A percentile compares a stretch with the other conserved stretches of the same genome.
phyloP scores from a whole-genome alignment of 257 asterid genomes.

The Capsicum rhomboideum region DNA sequence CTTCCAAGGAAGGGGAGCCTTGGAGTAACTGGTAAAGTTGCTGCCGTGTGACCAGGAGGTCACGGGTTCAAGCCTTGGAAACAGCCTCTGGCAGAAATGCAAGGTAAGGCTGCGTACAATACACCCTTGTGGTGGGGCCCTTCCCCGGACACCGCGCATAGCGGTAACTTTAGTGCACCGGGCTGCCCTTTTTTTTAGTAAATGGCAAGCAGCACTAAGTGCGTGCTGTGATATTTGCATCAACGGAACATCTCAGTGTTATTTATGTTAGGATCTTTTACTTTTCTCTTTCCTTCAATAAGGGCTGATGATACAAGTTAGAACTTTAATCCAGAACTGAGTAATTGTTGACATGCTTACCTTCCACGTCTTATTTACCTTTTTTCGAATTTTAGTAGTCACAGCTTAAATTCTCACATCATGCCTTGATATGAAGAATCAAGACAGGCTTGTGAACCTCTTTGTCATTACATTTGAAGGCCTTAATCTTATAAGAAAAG shows the following conservation, averaged over 20 bases:
- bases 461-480: background rate
- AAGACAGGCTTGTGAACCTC: background rate
- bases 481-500: background rate
- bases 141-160: too few relatives aligned
- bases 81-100: too few relatives aligned
- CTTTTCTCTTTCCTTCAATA: background rate
- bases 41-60: too few relatives aligned
- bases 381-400: background rate
- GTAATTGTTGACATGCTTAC: background rate
- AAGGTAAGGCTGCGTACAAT: too few relatives aligned
- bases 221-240: background rate
- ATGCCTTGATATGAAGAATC: background rate
- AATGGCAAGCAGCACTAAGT: background rate
- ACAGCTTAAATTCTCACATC: background rate
- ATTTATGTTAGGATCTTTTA: conserved; percentile 3
- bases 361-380: background rate
- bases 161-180: too few relatives aligned
- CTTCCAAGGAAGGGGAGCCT: too few relatives aligned
- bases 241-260: background rate
- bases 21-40: too few relatives aligned
- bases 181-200: too few relatives aligned
- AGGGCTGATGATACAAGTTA: background rate
- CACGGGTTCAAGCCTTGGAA: too few relatives aligned
- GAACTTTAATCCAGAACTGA: background rate
- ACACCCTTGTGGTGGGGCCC: too few relatives aligned